phyloP scores from a whole-genome alignment of 805 yeast species.

The Sugiyamaella americana region DNA sequence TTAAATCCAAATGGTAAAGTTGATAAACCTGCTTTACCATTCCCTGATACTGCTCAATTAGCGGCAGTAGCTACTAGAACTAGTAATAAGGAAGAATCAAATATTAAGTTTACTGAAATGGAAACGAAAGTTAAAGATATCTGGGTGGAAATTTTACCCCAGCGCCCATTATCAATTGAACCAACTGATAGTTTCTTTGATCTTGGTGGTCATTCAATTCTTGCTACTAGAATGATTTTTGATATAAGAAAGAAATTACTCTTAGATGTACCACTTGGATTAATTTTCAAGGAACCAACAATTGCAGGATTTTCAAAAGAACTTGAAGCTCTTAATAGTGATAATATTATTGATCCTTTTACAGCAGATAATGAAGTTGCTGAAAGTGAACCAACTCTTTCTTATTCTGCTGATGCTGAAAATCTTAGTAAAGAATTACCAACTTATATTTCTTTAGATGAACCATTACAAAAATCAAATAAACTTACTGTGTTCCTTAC shows the following conservation, averaged over 20 bases:
- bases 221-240: slow-evolving; percentile 96
- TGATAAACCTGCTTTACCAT: slow-evolving; percentile 94
- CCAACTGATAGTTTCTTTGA: slow-evolving; percentile 91
- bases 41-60: slow-evolving; percentile 86
- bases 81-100: slow-evolving; percentile 36
- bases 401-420: slow-evolving; percentile 71
- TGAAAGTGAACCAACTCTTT: slow-evolving; percentile 29
- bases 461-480: slow-evolving; percentile 33
- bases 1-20: slow-evolving; percentile 97
- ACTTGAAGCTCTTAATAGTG: slow-evolving; percentile 53
- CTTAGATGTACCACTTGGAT: slow-evolving; percentile 82
- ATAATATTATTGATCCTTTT: slow-evolving; percentile 18
- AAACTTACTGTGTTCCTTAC: slow-evolving; percentile 71
- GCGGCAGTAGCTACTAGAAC: slow-evolving; percentile 54
- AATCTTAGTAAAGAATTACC: slow-evolving; percentile 37
- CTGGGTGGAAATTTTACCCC: slow-evolving; percentile 84
- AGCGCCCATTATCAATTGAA: slow-evolving; percentile 68
- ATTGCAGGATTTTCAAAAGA: slow-evolving; percentile 70
- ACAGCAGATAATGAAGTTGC: slow-evolving; percentile 28
- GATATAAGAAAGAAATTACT: slow-evolving; percentile 72
- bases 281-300: slow-evolving; percentile 85
- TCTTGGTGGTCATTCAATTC: slow-evolving; percentile 94
- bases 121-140: slow-evolving; percentile 70
- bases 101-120: slow-evolving; percentile 44
- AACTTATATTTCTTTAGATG: slow-evolving; percentile 44